phyloP scores from a whole-genome alignment of 2,329 filamentous ascomycete species.

The Aureobasidium sp. region DNA sequence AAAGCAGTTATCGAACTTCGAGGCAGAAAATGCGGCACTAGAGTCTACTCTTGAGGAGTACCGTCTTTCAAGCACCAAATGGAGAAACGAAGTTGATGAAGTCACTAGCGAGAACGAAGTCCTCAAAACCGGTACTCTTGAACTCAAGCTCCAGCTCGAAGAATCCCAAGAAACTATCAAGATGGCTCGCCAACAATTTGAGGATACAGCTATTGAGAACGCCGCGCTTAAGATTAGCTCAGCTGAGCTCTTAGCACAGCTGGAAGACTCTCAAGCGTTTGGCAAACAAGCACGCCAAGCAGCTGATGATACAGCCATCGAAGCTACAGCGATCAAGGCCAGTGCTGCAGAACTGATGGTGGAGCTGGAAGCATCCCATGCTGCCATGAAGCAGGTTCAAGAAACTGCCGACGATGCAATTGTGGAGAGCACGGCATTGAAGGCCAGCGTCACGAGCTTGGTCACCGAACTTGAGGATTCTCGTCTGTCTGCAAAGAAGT shows the following conservation, averaged over 20 bases:
- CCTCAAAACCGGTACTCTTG: slow-evolving; percentile 47
- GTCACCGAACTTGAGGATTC: slow-evolving; percentile 57
- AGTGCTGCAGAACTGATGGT: slow-evolving; percentile 8
- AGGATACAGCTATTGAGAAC: neutral
- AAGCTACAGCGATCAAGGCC: slow-evolving; percentile 9
- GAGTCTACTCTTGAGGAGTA: slow-evolving; percentile 58
- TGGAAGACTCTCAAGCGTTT: neutral
- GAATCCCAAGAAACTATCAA: neutral
- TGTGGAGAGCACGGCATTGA: slow-evolving; percentile 31
- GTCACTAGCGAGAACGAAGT: slow-evolving; percentile 58
- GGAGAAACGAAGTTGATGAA: slow-evolving; percentile 51
- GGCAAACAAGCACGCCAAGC: slow-evolving; percentile 9
- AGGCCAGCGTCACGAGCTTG: slow-evolving; percentile 52
- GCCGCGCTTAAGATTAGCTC: neutral
- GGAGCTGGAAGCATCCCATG: slow-evolving; percentile 3
- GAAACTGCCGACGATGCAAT: neutral
- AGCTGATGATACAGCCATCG: slow-evolving; percentile 8
- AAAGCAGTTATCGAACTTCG: slow-evolving; percentile 33
- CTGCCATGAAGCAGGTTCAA: neutral
- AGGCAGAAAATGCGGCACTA: slow-evolving; percentile 52
- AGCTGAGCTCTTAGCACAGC: neutral
- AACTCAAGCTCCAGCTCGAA: neutral
- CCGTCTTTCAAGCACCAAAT: slow-evolving; percentile 50
- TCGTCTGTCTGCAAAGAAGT: slow-evolving; percentile 50
- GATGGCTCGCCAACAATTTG: neutral